Percentiles rank a stretch among this genome's conserved stretches.
Conservation (phyloP, 768 basidiomycete species). For the Omphalotus guepiniiformis region DNA sequence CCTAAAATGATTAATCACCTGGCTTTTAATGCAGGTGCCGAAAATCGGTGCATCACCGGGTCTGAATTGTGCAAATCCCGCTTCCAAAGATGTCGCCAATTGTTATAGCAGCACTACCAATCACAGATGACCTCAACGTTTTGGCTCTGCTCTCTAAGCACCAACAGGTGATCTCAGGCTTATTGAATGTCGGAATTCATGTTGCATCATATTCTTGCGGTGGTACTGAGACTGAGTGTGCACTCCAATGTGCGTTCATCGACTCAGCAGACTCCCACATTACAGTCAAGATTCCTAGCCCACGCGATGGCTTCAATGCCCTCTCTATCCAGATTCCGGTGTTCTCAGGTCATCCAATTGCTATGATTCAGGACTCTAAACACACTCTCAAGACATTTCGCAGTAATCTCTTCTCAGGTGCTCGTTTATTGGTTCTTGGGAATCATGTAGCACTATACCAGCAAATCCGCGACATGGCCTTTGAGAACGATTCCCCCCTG, state of each 20-base stretch:
- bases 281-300: neutral
- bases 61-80: slow-evolving; percentile 30
- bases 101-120: slow-evolving; percentile 29
- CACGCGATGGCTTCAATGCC: too few species aligned
- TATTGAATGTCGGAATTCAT: slow-evolving; percentile 18
- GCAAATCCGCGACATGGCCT: slow-evolving; percentile 17
- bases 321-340: slow-evolving; percentile 10
- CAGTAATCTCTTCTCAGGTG: too few species aligned
- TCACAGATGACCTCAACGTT: slow-evolving; percentile 18
- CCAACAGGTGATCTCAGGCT: slow-evolving; percentile 18
- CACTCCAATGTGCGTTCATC: slow-evolving; percentile 17
- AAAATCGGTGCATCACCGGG: too few species aligned
- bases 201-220: slow-evolving; percentile 29
- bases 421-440: slow-evolving; percentile 20
- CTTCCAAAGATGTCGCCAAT: slow-evolving; percentile 28
- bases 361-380: slow-evolving; percentile 28
- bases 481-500: slow-evolving; percentile 14
- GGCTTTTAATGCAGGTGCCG: too few species aligned
- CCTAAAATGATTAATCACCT: too few species aligned
- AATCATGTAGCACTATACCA: slow-evolving; percentile 15
- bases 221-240: slow-evolving; percentile 30
- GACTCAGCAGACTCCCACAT: slow-evolving; percentile 7
- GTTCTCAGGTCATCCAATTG: slow-evolving; percentile 14
- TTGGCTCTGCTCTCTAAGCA: slow-evolving; percentile 11
- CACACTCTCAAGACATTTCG: slow-evolving; percentile 26